Evolutionary conservation across 1,284 basidiomycete genomes (phyloP).

Genomic region (Flammula alnicola): DNA sequence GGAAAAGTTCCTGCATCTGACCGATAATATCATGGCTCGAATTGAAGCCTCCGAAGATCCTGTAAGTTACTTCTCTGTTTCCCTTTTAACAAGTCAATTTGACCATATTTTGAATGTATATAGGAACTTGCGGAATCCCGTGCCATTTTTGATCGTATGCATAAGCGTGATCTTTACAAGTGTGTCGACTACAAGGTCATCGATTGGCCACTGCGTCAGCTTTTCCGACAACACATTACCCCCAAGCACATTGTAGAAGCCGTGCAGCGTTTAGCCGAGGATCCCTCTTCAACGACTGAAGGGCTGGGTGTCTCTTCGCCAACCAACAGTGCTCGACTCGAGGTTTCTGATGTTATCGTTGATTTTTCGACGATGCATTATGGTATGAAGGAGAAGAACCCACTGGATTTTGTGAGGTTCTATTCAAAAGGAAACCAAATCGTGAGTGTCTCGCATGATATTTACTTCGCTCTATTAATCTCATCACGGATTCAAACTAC

Average conservation of each 20-base stretch:
- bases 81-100: not conserved
- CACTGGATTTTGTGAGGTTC: constrained; percentile 69
- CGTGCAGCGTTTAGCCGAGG: constrained; percentile 28
- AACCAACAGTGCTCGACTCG: too few relatives aligned
- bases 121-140: constrained; percentile 66
- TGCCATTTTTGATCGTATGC: constrained; percentile 63
- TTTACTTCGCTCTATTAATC: not conserved
- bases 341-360: constrained; percentile 62
- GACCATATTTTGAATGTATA: not conserved
- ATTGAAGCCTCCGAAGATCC: constrained; percentile 59
- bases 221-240: constrained; percentile 53
- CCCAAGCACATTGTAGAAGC: constrained; percentile 57
- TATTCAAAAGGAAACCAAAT: constrained; percentile 67
- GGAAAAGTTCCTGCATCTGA: constrained; percentile 62
- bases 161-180: constrained; percentile 66
- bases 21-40: constrained; percentile 63
- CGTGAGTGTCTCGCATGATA: constrained; percentile 40
- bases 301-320: too few relatives aligned
- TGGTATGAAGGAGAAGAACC: constrained; percentile 73
- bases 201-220: constrained; percentile 46
- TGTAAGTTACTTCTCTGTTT: constrained; percentile 37
- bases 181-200: constrained; percentile 72
- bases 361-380: constrained; percentile 68
- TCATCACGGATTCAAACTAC: too few relatives aligned
- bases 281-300: not conserved